Evolutionary conservation across 257 asterid species (phyloP).

Genomic region (Petunia secreta): DNA sequence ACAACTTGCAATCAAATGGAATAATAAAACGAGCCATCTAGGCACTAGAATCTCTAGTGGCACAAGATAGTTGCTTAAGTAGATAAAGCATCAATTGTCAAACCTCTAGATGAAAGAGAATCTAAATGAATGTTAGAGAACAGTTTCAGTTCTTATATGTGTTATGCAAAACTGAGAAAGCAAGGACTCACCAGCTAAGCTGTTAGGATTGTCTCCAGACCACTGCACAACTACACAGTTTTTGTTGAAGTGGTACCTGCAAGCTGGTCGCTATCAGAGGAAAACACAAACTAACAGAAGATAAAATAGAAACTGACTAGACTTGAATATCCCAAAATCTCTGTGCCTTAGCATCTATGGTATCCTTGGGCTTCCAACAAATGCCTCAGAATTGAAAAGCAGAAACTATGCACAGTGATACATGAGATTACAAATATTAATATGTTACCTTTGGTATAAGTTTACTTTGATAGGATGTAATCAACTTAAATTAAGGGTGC

Average conservation of each 20-base stretch:
- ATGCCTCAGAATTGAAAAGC: constrained; percentile 5
- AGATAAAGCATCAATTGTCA: constrained; percentile 7
- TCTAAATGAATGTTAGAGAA: not conserved
- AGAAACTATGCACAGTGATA: constrained; percentile 6
- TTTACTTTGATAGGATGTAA: not conserved
- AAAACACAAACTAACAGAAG: constrained; percentile 15
- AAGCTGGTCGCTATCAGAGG: constrained; percentile 34
- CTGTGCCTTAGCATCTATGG: not conserved
- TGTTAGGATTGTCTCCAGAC: constrained; percentile 99
- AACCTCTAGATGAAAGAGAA: not conserved
- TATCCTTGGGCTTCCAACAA: not conserved
- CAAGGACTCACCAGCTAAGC: constrained; percentile 74
- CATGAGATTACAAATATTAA: not conserved
- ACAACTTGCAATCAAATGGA: not conserved
- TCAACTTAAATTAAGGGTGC: not conserved
- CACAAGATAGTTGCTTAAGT: not conserved
- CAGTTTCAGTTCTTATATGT: not conserved
- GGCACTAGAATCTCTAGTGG: not conserved
- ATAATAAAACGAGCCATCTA: not conserved
- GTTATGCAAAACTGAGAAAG: constrained; percentile 11
- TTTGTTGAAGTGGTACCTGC: constrained; percentile 79
- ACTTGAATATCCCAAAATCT: not conserved
- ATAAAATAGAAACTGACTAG: constrained; percentile 10
- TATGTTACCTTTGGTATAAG: not conserved
- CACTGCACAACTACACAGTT: constrained; percentile 77